Evolutionary conservation across 148 eudicot species (phyloP).

Genomic region (Vaccinium darrowii): DNA sequence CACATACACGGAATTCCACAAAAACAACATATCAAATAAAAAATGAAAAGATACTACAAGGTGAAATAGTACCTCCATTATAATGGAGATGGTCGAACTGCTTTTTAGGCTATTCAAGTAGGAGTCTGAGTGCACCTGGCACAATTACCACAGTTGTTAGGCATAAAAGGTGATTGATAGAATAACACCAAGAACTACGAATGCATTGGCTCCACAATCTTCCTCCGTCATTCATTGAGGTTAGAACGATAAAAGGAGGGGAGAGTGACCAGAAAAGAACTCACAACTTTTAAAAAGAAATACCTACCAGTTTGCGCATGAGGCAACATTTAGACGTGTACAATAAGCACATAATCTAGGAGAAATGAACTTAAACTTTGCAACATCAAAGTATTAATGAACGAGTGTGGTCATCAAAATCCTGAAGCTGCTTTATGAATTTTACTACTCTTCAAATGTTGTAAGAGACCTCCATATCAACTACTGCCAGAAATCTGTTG

Average conservation of each 20-base stretch:
- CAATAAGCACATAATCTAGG: background rate
- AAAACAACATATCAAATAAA: background rate
- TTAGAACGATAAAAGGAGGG: background rate
- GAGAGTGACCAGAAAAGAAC: background rate
- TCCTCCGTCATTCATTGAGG: background rate
- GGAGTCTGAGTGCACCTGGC: slow-evolving; percentile 78
- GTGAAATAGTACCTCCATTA: slow-evolving; percentile 58
- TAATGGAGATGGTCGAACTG: slow-evolving; percentile 62
- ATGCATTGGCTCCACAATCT: background rate
- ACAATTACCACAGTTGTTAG: slow-evolving; percentile 17
- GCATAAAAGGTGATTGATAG: background rate
- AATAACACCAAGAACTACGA: background rate
- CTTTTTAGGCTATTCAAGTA: slow-evolving; percentile 77
- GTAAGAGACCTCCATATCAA: background rate
- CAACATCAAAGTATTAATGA: background rate
- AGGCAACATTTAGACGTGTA: background rate
- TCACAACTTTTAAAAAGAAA: background rate
- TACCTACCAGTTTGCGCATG: background rate
- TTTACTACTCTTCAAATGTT: background rate
- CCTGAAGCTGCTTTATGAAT: slow-evolving; percentile 1
- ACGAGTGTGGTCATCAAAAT: background rate
- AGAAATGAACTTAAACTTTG: background rate
- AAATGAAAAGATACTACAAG: background rate
- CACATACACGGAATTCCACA: background rate
- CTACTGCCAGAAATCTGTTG: background rate